These are phyloP conservation scores for Epichloe hybrida DNA, from an alignment of 2,329 filamentous ascomycete genomes.

Conservation along the genomic window DNA sequence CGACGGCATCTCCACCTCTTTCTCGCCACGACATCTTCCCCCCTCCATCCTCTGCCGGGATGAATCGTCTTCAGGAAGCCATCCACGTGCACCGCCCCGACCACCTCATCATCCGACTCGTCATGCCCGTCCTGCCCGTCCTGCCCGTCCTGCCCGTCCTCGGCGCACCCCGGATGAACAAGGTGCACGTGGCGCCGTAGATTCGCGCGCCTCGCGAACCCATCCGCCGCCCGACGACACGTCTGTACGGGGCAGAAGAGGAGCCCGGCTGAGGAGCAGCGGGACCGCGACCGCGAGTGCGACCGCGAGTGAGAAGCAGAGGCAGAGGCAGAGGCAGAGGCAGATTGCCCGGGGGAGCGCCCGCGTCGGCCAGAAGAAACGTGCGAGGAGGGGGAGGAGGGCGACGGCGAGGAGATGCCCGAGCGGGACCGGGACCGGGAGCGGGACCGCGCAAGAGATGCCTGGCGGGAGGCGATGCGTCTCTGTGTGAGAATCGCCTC, in stretches of 20 bases:
- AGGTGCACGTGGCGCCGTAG: slow-evolving; percentile 24
- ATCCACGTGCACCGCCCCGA: slow-evolving; percentile 53
- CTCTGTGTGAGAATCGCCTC: slow-evolving; percentile 12
- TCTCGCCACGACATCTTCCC: slow-evolving; percentile 16
- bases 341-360: background rate
- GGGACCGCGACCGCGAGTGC: background rate
- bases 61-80: slow-evolving; percentile 49
- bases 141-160: slow-evolving; percentile 11
- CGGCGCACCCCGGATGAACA: slow-evolving; percentile 24
- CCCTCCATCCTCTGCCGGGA: slow-evolving; percentile 34
- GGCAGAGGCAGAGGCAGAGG: background rate
- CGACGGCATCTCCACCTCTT: slow-evolving; percentile 17
- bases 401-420: slow-evolving; percentile 7
- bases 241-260: slow-evolving; percentile 23
- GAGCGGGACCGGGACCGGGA: slow-evolving; percentile 12
- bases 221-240: slow-evolving; percentile 23
- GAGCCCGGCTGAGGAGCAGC: slow-evolving; percentile 17
- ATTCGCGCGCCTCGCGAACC: slow-evolving; percentile 23
- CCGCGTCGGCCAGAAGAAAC: background rate
- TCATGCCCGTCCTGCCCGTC: slow-evolving; percentile 13
- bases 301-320: background rate
- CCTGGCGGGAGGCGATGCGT: slow-evolving; percentile 13
- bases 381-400: background rate
- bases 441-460: slow-evolving; percentile 8
- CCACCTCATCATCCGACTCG: slow-evolving; percentile 38